Base-by-base conservation (phyloP, 768 basidiomycete genomes). In the Termitomyces sp. region DNA sequence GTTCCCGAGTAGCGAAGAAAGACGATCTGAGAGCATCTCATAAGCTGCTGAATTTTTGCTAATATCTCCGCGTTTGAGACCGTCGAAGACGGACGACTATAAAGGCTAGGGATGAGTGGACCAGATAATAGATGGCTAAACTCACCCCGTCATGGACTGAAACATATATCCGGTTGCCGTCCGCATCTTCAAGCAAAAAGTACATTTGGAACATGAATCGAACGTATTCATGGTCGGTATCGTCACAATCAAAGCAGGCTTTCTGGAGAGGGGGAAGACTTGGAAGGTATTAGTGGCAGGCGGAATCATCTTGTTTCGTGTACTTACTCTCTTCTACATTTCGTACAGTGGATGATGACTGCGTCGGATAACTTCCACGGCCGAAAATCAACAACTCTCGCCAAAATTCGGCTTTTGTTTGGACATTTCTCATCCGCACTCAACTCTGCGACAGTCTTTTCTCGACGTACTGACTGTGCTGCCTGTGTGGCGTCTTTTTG, bases 351-450 rank as follows among this genome's bases (percentile, higher is more conserved):
- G 36, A 80, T 69, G 26, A 73, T 70, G 36, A 80, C 75, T 16
- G 77, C 81, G 16, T 85, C 76, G 28, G 69, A 61, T 29, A 87
- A 63, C 29, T 75, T 64, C 33, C 75, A 70, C 0, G 88, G 88
- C 62, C 75, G 78, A 64, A 81, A 87, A 62, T 85, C 83, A 9
- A 81, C 64, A 2, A 79, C 75, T 20, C 79, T 79, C 6, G 81
- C 86, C 10, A 71, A 62, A 24, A 87, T 66, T 39, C 68, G 73
- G 57, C 78, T 81, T 42, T 67, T 72, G 16, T 67, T 68, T 4
- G 80, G 72, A 47, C 68, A 73, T 41, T 65, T 66, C 24, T 70
- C 62, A 28, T 60, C 58, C 15, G 65, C 56, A 8, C 69, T 61
- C 41, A 81, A 65, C 56, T 81, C 73, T 57, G 73, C 65, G 49